Percentiles rank a stretch among this genome's conserved stretches.
phyloP scores from a whole-genome alignment of 768 basidiomycete genomes.

The Agrocybe praecox region DNA sequence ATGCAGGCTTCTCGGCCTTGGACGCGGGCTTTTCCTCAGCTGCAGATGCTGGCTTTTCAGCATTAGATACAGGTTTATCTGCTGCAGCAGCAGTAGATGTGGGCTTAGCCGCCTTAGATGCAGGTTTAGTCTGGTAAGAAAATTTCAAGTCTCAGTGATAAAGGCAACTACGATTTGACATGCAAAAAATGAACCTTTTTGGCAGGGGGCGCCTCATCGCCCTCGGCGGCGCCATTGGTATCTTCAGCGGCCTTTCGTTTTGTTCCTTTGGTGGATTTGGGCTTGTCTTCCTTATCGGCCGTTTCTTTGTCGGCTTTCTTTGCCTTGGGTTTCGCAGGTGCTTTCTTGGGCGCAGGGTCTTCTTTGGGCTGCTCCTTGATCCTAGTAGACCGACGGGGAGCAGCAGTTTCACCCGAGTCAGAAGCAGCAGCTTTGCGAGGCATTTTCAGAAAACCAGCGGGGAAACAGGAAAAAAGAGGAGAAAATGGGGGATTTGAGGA shows the following conservation, averaged over 20 bases:
- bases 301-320: slow-evolving; percentile 52
- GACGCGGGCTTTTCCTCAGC: slow-evolving; percentile 45
- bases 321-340: slow-evolving; percentile 61
- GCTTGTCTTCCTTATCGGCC: slow-evolving; percentile 57
- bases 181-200: slow-evolving; percentile 58
- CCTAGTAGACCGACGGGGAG: slow-evolving; percentile 73
- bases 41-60: slow-evolving; percentile 42
- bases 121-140: slow-evolving; percentile 24
- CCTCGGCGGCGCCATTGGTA: slow-evolving; percentile 34
- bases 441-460: slow-evolving; percentile 41
- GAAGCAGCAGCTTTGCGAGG: slow-evolving; percentile 69
- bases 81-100: slow-evolving; percentile 36
- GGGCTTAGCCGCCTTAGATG: slow-evolving; percentile 43
- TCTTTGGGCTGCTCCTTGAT: slow-evolving; percentile 74
- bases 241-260: slow-evolving; percentile 50
- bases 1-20: slow-evolving; percentile 41
- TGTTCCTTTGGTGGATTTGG: slow-evolving; percentile 42
- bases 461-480: slow-evolving; percentile 8
- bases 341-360: slow-evolving; percentile 55
- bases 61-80: slow-evolving; percentile 45
- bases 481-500: slow-evolving; percentile 24
- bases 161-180: slow-evolving; percentile 1
- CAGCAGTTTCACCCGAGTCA: slow-evolving; percentile 36
- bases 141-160: neutral
- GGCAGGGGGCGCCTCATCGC: slow-evolving; percentile 48